Base-by-base conservation (phyloP, 2,329 filamentous ascomycete genomes). In the Cercospora sesami region DNA sequence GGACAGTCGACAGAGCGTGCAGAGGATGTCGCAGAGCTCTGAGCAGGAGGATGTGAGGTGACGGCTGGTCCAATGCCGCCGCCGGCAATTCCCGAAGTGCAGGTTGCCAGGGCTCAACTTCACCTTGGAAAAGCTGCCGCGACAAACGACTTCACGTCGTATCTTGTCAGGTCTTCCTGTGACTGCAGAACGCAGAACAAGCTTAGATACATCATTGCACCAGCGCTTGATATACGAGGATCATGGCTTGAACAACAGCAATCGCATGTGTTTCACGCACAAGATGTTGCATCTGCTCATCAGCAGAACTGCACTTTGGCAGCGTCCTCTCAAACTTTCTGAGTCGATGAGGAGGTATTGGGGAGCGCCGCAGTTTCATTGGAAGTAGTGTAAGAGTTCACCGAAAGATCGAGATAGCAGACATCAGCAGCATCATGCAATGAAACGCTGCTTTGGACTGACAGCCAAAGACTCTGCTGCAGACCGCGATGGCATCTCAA, bases 1-100 rank as follows among this genome's bases (percentile, higher is more conserved):
- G 26, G 69, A 62, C 63, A 31, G 59, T 64, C 23, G 66, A 45
- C 61, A 63, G 64, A 42, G 16, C 57, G 63, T 39, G 51, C 23
- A 57, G 28, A 42, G 48, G 31, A 51, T 36, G 62, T 64, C 53
- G 53, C 53, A 51, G 33, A 64, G 62, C 48, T 64, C 62, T 64
- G 48, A 31, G 42, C 57, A 57, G 65, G 62, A 64, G 33, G 31
- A n/a, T 59, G 45, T 51, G 62, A 51, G 36, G 36, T 60, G 53
- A 58, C 28, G 53, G 53, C 26, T 30, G 30, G 53, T 30, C 53
- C 53, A 58, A 58, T 58, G 53, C 53, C 9, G 53, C 53, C 53
- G 58, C 58, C 58, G 58, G 31, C 21, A 39, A 36, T 26, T 36
- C 33, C 58, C 58, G 31, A 60, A 39, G 16, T 31, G 21, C 23